Base-by-base conservation (phyloP, 148 eudicot genomes). In the Spergularia bocconei region DNA sequence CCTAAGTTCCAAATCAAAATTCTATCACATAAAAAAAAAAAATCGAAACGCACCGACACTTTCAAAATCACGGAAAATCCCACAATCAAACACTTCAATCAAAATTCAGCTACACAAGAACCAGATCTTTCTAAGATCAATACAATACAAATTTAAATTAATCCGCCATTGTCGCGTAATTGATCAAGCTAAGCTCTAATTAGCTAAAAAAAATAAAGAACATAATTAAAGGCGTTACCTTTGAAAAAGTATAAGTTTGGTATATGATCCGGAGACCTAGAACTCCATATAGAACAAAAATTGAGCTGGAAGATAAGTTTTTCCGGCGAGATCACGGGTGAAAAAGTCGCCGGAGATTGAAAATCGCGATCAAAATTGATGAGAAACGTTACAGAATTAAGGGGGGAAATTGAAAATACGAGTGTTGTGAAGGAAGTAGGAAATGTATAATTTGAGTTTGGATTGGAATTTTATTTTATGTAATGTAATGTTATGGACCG, bases 251-350 rank as follows among this genome's bases (percentile, higher is more conserved):
- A 58, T 10, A 13, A 19, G 2, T 25, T 25, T 38, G 0, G 39
- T 16, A 38, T 16, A 62, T 59, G 44, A 69, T 63, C 61, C 13
- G 3, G 51, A 64, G 67, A 14, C 25, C 39, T 21, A 63, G 54
- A 72, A 78, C 13, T 55, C 5, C 14, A 58, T 17, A 4, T 50
- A 59, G 62, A 48, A n/a, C 70, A 14, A 14, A 56, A 38, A 16
- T 11, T 5, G 5, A 11, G 44, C 19, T 41, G 16, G 63, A 20
- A 67, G n/a, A 11, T 44, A 38, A 29, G 36, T 29, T 16, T 51
- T 58, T 29, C 71, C 72, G 77, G 69, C 75, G 39, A 76, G 83
- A 81, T 81, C 80, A 70, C 47, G 63, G 20, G 51, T 4, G 10
- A 11, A 17, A 10, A 25, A 10, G 39, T 54, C 73, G 61, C 70